Evolutionary conservation across 2,329 filamentous ascomycete species (phyloP).

Genomic region (Piedraia hortae): DNA sequence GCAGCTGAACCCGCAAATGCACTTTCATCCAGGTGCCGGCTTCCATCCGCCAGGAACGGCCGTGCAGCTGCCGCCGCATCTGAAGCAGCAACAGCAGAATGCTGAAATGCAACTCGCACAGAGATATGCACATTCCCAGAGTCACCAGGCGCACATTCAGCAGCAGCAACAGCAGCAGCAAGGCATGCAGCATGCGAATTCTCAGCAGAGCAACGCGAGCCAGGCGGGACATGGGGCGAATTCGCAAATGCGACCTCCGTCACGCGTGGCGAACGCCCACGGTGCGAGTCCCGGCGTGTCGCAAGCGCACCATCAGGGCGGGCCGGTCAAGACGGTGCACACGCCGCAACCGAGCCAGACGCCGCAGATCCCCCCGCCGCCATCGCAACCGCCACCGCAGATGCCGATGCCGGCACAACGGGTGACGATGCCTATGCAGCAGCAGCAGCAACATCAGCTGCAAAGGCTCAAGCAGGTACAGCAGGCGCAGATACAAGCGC

Average conservation of each 20-base stretch:
- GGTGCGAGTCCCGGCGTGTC: slow-evolving; percentile 8
- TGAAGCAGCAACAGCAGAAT: slow-evolving; percentile 7
- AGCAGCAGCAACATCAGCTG: slow-evolving; percentile 9
- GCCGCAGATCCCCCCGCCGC: slow-evolving; percentile 10
- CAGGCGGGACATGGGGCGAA: slow-evolving; percentile 14
- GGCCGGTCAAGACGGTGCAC: neutral
- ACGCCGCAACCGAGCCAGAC: slow-evolving; percentile 13
- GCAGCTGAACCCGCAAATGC: slow-evolving; percentile 25
- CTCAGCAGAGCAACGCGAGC: slow-evolving; percentile 21
- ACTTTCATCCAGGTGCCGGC: slow-evolving; percentile 6
- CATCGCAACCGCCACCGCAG: slow-evolving; percentile 9
- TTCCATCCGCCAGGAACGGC: slow-evolving; percentile 1
- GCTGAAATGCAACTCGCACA: slow-evolving; percentile 10
- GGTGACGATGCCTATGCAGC: slow-evolving; percentile 9
- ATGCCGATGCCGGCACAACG: slow-evolving; percentile 8
- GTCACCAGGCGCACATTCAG: slow-evolving; percentile 12
- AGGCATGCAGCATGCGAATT: slow-evolving; percentile 21
- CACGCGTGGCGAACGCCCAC: slow-evolving; percentile 12
- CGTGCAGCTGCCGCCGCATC: slow-evolving; percentile 5
- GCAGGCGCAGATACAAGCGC: slow-evolving; percentile 11
- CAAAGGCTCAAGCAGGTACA: slow-evolving; percentile 3
- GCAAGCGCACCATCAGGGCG: slow-evolving; percentile 5
- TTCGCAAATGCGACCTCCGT: slow-evolving; percentile 15
- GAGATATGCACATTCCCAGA: slow-evolving; percentile 14
- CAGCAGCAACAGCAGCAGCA: slow-evolving; percentile 16